Percentiles rank a stretch among this genome's conserved stretches.
Conservation (phyloP, 495 filamentous ascomycete species). For the Clavariopsis aquatica region DNA sequence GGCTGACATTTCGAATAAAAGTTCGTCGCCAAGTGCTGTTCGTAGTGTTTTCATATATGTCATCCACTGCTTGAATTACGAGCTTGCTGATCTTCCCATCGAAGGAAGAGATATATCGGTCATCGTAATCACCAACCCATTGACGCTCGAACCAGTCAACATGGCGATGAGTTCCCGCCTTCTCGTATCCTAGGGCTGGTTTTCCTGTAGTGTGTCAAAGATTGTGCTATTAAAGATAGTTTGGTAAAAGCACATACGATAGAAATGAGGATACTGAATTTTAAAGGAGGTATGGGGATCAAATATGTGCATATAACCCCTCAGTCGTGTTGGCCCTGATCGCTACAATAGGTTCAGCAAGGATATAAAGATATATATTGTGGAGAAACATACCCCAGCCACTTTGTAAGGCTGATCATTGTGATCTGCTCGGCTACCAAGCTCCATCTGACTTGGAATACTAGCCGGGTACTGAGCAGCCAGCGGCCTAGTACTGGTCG, state of each 20-base stretch:
- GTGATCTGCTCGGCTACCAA: neutral
- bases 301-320: conserved; percentile 13
- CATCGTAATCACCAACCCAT: conserved; percentile 22
- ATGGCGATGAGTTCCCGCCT: conserved; percentile 11
- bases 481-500: neutral
- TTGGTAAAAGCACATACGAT: too few relatives aligned
- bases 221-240: too few relatives aligned
- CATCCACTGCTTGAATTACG: conserved; percentile 26
- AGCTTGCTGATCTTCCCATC: conserved; percentile 30
- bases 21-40: conserved; percentile 30
- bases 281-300: conserved; percentile 19
- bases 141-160: conserved; percentile 13
- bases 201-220: conserved; percentile 15
- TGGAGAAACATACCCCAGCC: neutral
- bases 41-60: conserved; percentile 23
- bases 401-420: neutral
- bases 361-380: neutral
- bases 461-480: neutral
- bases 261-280: conserved; percentile 7
- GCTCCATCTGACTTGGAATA: neutral
- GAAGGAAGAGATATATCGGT: conserved; percentile 27
- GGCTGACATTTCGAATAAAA: conserved; percentile 28
- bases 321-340: conserved; percentile 1
- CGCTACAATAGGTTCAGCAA: neutral
- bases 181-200: conserved; percentile 16